Percentiles rank a stretch among this genome's conserved stretches.
phyloP scores from a whole-genome alignment of 176 grass and related monocot genomes.

The Oryza coarctata region DNA sequence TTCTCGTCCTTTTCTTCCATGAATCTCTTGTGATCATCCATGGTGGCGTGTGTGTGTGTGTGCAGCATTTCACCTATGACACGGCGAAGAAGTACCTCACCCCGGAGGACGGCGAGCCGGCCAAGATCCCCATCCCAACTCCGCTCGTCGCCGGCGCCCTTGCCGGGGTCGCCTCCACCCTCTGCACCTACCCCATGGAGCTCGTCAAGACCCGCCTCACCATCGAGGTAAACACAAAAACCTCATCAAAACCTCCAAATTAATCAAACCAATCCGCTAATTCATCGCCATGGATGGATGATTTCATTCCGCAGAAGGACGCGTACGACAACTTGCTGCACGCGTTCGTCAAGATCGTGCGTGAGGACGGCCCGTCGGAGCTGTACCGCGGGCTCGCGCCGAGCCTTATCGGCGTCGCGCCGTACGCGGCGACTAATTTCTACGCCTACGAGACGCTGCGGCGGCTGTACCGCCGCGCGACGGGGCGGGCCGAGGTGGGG shows the following conservation, averaged over 20 bases:
- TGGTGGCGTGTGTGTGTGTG: not conserved
- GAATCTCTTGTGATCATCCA: not conserved
- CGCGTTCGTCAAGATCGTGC: slow-evolving; percentile 73
- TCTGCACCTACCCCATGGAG: slow-evolving; percentile 90
- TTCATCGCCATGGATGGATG: too few species aligned
- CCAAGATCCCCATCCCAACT: slow-evolving; percentile 56
- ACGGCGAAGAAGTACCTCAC: slow-evolving; percentile 71
- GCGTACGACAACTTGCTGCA: slow-evolving; percentile 69
- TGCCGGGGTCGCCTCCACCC: slow-evolving; percentile 72
- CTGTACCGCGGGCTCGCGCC: slow-evolving; percentile 73
- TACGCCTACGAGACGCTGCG: slow-evolving; percentile 73
- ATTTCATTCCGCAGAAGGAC: slow-evolving; percentile 46
- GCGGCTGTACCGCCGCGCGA: slow-evolving; percentile 48
- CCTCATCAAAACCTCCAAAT: too few species aligned
- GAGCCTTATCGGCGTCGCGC: slow-evolving; percentile 82
- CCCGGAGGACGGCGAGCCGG: slow-evolving; percentile 46
- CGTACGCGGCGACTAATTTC: slow-evolving; percentile 83
- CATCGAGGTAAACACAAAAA: slow-evolving; percentile 54
- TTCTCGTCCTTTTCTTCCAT: not conserved
- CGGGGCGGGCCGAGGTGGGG: slow-evolving; percentile 46
- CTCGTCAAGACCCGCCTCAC: slow-evolving; percentile 85
- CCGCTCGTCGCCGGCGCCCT: slow-evolving; percentile 76
- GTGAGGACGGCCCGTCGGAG: slow-evolving; percentile 60
- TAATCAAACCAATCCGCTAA: too few species aligned
- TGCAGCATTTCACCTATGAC: slow-evolving; percentile 79